Evolutionary conservation across 352 stramenopile genomes (phyloP).

Genomic region (Thalassiosira mediterranea): DNA sequence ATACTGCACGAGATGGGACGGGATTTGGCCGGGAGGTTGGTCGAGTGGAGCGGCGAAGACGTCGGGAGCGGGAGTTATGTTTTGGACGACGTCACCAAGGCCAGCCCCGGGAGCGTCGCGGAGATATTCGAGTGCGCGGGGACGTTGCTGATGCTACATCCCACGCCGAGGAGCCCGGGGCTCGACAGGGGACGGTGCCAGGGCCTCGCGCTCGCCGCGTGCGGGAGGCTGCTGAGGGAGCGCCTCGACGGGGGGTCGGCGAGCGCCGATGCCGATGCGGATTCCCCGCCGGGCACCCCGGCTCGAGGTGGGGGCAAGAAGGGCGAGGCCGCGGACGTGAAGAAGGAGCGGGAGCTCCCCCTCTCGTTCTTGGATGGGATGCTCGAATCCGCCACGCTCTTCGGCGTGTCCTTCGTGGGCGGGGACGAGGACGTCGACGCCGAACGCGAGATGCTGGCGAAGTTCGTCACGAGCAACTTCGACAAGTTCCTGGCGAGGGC

Average conservation of each 20-base stretch:
- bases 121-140: conserved; percentile 81
- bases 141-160: conserved; percentile 61
- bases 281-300: neutral
- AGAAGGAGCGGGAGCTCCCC: conserved; percentile 12
- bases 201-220: conserved; percentile 50
- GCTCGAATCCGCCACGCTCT: conserved; percentile 73
- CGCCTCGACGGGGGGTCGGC: conserved; percentile 5
- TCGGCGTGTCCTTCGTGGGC: conserved; percentile 64
- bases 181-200: conserved; percentile 52
- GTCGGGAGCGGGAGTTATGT: conserved; percentile 2
- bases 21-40: conserved; percentile 58
- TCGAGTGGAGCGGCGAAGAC: conserved; percentile 62
- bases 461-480: conserved; percentile 72
- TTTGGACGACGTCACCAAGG: conserved; percentile 17
- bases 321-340: neutral
- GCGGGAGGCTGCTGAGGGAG: conserved; percentile 46
- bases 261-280: neutral
- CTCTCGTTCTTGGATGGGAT: conserved; percentile 69
- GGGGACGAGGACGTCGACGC: neutral
- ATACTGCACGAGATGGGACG: conserved; percentile 64
- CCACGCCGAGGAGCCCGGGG: conserved; percentile 15
- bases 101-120: conserved; percentile 52
- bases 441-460: conserved; percentile 39
- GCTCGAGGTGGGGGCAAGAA: neutral
- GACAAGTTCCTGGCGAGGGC: conserved; percentile 68